These are phyloP conservation scores for Drechmeria coniospora DNA, from an alignment of 2,329 filamentous ascomycete genomes.

Conservation along the genomic window DNA sequence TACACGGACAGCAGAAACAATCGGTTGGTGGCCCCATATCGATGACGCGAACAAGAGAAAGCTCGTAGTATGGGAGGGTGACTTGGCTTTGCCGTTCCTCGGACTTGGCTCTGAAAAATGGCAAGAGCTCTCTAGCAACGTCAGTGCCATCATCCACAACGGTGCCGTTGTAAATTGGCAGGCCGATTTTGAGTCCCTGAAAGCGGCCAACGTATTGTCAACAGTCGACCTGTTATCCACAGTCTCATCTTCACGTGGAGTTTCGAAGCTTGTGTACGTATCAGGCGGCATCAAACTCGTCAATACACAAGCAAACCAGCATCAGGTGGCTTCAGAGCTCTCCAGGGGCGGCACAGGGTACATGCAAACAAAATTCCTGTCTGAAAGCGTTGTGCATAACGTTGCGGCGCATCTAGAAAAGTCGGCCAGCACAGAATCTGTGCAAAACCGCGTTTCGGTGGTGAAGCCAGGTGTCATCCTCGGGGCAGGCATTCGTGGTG, in stretches of 20 bases:
- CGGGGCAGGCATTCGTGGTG: conserved; percentile 5
- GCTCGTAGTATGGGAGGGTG: conserved; percentile 7
- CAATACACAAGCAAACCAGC: not conserved
- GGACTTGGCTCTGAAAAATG: conserved; percentile 24
- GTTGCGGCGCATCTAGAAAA: not conserved
- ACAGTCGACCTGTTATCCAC: conserved; percentile 9
- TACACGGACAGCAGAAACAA: conserved; percentile 10
- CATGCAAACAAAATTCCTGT: conserved; percentile 10
- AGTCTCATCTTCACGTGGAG: conserved; percentile 3
- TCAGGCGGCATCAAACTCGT: conserved; percentile 8
- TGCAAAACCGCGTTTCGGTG: conserved; percentile 5
- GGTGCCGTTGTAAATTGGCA: conserved; percentile 74
- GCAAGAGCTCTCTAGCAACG: conserved; percentile 40
- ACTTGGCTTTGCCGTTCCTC: conserved; percentile 2
- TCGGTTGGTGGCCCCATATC: conserved; percentile 6
- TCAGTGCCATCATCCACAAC: conserved; percentile 66
- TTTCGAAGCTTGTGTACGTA: conserved; percentile 9
- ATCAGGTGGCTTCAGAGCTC: not conserved
- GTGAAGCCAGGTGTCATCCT: conserved; percentile 11
- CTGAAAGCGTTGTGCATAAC: conserved; percentile 8
- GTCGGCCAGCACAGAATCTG: not conserved
- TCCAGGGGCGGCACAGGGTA: conserved; percentile 5
- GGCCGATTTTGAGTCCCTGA: conserved; percentile 56
- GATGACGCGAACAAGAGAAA: not conserved
- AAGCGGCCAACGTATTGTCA: conserved; percentile 51